phyloP scores from a whole-genome alignment of 2,329 filamentous ascomycete genomes.

The Capronia epimyces region DNA sequence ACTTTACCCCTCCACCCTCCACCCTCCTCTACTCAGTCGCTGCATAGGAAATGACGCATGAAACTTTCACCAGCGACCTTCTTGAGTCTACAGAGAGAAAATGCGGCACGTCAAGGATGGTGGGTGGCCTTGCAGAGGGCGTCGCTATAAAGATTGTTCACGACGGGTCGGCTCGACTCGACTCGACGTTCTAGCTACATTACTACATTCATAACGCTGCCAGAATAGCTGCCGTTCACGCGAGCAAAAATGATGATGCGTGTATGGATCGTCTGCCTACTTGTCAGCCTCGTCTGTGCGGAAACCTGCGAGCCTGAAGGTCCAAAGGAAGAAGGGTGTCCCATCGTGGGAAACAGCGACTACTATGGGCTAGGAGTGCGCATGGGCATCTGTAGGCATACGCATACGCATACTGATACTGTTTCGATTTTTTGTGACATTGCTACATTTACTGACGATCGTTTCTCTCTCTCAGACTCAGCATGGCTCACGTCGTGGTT shows the following conservation, averaged over 20 bases:
- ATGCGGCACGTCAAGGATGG: too few relatives aligned
- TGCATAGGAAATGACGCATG: too few relatives aligned
- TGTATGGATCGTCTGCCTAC: not conserved
- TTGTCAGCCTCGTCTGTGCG: not conserved
- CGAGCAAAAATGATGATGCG: not conserved
- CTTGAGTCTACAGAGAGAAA: too few relatives aligned
- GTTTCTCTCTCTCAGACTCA: constrained; percentile 1
- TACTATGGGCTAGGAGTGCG: constrained; percentile 26
- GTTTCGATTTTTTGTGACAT: too few relatives aligned
- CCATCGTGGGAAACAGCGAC: constrained; percentile 11
- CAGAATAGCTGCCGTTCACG: not conserved
- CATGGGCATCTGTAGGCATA: constrained; percentile 22
- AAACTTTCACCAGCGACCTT: too few relatives aligned
- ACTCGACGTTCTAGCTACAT: too few relatives aligned
- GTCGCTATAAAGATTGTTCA: too few relatives aligned
- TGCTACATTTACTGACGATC: too few relatives aligned
- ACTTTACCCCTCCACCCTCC: not conserved
- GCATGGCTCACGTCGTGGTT: constrained; percentile 25
- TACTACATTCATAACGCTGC: too few relatives aligned
- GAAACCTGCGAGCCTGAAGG: not conserved
- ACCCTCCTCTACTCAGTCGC: not conserved
- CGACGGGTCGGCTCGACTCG: too few relatives aligned
- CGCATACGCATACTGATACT: too few relatives aligned
- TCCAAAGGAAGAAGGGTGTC: constrained; percentile 3
- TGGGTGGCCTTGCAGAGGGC: too few relatives aligned